Percentiles rank a stretch among this genome's conserved stretches.
Conservation (phyloP, 2,329 filamentous ascomycete species). For the Cytospora paraplurivora region DNA sequence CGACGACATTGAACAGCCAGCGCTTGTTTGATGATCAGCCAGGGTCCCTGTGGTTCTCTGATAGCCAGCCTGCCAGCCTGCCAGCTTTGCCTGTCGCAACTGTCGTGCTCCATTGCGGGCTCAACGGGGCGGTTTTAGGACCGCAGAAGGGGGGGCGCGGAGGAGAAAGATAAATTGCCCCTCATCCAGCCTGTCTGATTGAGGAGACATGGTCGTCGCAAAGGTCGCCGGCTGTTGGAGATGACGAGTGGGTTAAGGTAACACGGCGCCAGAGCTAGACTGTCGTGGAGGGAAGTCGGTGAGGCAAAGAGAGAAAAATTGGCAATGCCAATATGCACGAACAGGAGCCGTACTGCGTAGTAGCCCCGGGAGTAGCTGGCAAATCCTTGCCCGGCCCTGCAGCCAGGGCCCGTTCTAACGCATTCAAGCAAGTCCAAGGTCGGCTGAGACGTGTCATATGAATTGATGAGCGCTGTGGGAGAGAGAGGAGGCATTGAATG, state of each 20-base stretch:
- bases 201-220: neutral
- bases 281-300: conserved; percentile 44
- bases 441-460: conserved; percentile 33
- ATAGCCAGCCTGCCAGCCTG: no score
- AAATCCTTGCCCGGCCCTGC: conserved; percentile 40
- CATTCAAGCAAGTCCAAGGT: conserved; percentile 27
- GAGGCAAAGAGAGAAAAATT: conserved; percentile 37
- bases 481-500: conserved; percentile 11
- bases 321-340: conserved; percentile 46
- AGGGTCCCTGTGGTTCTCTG: neutral
- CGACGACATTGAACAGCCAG: conserved; percentile 7
- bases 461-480: conserved; percentile 37
- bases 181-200: neutral
- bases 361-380: no score
- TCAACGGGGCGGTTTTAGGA: neutral
- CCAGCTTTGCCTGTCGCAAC: neutral
- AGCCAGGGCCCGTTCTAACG: conserved; percentile 35
- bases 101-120: neutral
- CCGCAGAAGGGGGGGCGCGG: neutral
- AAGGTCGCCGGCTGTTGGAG: conserved; percentile 5
- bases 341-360: conserved; percentile 36
- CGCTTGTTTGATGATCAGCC: conserved; percentile 21
- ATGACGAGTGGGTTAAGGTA: conserved; percentile 6
- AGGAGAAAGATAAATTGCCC: neutral
- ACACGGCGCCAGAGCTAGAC: conserved; percentile 16